phyloP scores from a whole-genome alignment of 2,329 filamentous ascomycete species.

The Ophiostoma ips region DNA sequence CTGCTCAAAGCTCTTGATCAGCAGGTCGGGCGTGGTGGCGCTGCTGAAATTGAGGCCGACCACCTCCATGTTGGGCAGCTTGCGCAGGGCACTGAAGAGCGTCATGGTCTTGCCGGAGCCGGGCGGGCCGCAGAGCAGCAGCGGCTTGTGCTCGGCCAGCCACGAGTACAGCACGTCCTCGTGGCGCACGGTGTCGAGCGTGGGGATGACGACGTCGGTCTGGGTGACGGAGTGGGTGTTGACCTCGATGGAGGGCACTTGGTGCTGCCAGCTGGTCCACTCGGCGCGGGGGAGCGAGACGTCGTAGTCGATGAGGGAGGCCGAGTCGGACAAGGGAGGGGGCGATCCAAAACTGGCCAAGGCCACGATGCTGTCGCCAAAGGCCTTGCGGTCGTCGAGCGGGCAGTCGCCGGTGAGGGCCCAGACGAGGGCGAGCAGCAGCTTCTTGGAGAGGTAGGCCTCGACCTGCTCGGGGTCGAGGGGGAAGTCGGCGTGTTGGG shows the following conservation, averaged over 20 bases:
- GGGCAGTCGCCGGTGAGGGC: conserved; percentile 92
- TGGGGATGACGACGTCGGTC: conserved; percentile 97
- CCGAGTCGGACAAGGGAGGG: conserved; percentile 27
- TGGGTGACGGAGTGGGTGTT: conserved; percentile 97
- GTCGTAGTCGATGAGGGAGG: conserved; percentile 88
- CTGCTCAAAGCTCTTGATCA: conserved; percentile 98
- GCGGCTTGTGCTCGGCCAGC: conserved; percentile 95
- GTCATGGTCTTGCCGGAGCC: conserved; percentile 99
- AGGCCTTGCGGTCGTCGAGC: conserved; percentile 70
- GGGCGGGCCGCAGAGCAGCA: conserved; percentile 90
- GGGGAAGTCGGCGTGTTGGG: conserved; percentile 86
- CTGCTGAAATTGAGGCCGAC: conserved; percentile 99
- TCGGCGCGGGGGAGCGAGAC: conserved; percentile 74
- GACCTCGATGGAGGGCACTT: conserved; percentile 88
- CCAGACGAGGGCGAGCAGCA: conserved; percentile 87
- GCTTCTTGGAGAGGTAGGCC: conserved; percentile 80
- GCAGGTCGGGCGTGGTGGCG: conserved; percentile 88
- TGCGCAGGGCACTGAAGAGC: conserved; percentile 89
- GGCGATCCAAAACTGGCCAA: conserved; percentile 80
- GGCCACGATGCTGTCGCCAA: conserved; percentile 71
- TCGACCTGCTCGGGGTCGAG: conserved; percentile 84
- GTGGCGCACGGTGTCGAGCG: conserved; percentile 89
- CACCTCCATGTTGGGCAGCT: conserved; percentile 96
- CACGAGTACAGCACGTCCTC: conserved; percentile 99
- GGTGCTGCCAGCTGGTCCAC: conserved; percentile 87